Base-by-base conservation (phyloP, 2,329 filamentous ascomycete species). In the Fusarium floridanum region DNA sequence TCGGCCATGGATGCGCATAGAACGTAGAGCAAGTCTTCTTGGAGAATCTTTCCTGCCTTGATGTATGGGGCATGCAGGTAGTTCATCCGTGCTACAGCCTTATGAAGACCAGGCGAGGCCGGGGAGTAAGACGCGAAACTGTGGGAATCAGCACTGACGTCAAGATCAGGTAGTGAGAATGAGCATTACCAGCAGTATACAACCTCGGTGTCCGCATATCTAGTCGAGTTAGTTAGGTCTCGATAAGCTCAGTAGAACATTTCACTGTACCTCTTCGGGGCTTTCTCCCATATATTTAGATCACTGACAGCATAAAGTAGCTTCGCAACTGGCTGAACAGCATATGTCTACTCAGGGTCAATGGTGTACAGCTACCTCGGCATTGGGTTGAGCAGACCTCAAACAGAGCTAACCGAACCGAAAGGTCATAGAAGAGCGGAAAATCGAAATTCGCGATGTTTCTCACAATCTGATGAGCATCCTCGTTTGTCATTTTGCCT, bases 1-100 rank as follows among this genome's bases (percentile, higher is more conserved):
- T 95, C 91, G 1, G 88, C 84, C 20, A 93, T 87, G 79, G 94
- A 94, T 0, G 94, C 85, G 53, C 84, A 84, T 5, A 85, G 80
- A 6, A 83, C 83, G 68, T 85, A 84, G 17, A 85, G 78, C 11
- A 85, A 53, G 39, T 85, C 83, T 36, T 80, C 76, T 56, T 85
- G 83, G 41, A 71, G 69, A 55, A 85, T 85, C 61, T 81, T 82
- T 29, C 81, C 81, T 14, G 77, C 67, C 60, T 83, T 81, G 68
- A 81, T 77, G 66, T 82, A 85, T 4, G 82, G 80, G 16, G 76
- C 74, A 61, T 85, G 84, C 0, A 85, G 73, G 32, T 80, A 85
- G 68, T 85, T 85, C 77, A 84, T 84, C 27, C 84, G 80, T 17
- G 82, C 81, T 20, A 85, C 71, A 29, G 82, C 81, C 41, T 81